These are phyloP conservation scores for Spathaspora passalidarum DNA, from an alignment of 805 yeast genomes.

Conservation along the genomic window DNA sequence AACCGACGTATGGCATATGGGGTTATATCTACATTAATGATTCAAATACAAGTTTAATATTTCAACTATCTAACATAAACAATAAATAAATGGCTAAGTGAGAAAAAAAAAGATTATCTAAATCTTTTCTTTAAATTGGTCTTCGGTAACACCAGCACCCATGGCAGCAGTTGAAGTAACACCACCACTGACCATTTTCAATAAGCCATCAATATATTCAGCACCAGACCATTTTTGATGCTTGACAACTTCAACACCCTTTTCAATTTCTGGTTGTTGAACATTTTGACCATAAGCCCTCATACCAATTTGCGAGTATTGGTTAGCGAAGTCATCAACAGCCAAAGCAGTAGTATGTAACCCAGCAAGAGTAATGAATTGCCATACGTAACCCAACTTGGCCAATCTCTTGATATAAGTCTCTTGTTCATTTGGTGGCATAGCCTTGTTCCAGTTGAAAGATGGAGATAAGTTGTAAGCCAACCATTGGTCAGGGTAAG, in stretches of 20 bases:
- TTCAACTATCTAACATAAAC: neutral
- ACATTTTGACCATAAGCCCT: conserved; percentile 88
- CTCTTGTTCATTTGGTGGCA: conserved; percentile 82
- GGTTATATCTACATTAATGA: too few relatives aligned
- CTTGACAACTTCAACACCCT: conserved; percentile 91
- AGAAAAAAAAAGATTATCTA: neutral
- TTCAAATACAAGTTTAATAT: too few relatives aligned
- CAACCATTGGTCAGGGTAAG: conserved; percentile 88
- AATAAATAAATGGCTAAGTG: conserved; percentile 1
- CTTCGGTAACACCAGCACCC: conserved; percentile 98
- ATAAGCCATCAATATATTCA: conserved; percentile 86
- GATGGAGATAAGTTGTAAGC: conserved; percentile 97
- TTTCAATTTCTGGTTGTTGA: conserved; percentile 84
- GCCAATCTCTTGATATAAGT: conserved; percentile 86
- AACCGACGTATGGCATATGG: too few relatives aligned
- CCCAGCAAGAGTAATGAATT: conserved; percentile 95
- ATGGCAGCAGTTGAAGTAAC: conserved; percentile 94
- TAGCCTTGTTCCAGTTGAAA: conserved; percentile 96
- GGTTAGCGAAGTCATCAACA: conserved; percentile 76
- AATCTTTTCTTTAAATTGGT: conserved; percentile 64
- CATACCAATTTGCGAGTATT: conserved; percentile 83
- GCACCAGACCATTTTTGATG: conserved; percentile 99
- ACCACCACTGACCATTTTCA: conserved; percentile 92
- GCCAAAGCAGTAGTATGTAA: conserved; percentile 94
- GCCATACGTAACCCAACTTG: conserved; percentile 93